Evolutionary conservation across 768 basidiomycete genomes (phyloP).

Genomic region (Infundibulicybe gibba): DNA sequence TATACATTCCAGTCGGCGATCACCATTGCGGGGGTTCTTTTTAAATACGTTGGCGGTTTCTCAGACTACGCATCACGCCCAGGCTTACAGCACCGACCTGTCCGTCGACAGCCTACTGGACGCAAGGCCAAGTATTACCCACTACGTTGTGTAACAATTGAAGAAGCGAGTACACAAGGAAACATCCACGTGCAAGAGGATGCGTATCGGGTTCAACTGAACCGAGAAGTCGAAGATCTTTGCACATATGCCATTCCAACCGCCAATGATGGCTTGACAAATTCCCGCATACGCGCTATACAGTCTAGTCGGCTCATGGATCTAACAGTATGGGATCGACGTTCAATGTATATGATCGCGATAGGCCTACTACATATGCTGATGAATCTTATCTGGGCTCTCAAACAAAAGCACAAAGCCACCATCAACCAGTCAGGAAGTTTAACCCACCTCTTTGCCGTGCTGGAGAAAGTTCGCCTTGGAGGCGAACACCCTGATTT

Average conservation of each 20-base stretch:
- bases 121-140: conserved; percentile 20
- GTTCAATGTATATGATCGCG: conserved; percentile 17
- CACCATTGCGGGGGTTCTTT: conserved; percentile 4
- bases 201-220: conserved; percentile 18
- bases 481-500: conserved; percentile 29
- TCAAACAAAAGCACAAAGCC: conserved; percentile 24
- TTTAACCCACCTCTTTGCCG: conserved; percentile 22
- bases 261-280: conserved; percentile 26
- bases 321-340: conserved; percentile 15
- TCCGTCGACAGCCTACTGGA: conserved; percentile 12
- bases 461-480: conserved; percentile 26
- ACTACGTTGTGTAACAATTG: conserved; percentile 19
- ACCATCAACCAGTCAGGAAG: conserved; percentile 15
- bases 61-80: not conserved
- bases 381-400: conserved; percentile 29
- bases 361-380: no score
- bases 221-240: conserved; percentile 6
- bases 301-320: conserved; percentile 13
- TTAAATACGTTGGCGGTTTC: conserved; percentile 2
- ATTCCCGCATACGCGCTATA: conserved; percentile 14
- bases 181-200: conserved; percentile 24
- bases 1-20: not conserved
- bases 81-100: conserved; percentile 10
- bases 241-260: conserved; percentile 13
- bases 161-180: conserved; percentile 23